phyloP scores from a whole-genome alignment of 257 asterid genomes.

The Solanum peruvianum region DNA sequence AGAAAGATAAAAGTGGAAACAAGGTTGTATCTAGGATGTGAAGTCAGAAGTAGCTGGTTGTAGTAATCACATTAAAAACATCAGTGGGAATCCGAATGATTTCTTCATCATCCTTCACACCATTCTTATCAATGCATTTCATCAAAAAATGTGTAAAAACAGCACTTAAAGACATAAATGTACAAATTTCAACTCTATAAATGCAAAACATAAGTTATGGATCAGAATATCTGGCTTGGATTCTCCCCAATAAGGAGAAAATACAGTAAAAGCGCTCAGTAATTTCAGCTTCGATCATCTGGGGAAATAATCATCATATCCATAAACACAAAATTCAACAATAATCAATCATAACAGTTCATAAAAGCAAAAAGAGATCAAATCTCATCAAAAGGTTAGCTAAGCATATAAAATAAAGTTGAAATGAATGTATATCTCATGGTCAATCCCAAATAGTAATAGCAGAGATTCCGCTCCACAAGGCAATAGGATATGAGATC shows the following conservation, averaged over 20 bases:
- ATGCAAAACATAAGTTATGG: background rate
- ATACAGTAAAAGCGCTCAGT: constrained; percentile 46
- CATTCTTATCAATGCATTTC: background rate
- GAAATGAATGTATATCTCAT: constrained; percentile 38
- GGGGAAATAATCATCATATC: constrained; percentile 53
- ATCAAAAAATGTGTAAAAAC: no score
- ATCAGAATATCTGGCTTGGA: constrained; percentile 69
- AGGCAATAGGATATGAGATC: constrained; percentile 76
- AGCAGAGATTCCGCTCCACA: constrained; percentile 51
- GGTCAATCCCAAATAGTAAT: constrained; percentile 61
- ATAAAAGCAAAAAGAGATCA: no score
- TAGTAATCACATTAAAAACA: constrained; percentile 15
- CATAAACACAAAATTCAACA: no score
- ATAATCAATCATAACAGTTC: no score
- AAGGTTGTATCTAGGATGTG: background rate
- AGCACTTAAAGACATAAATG: no score
- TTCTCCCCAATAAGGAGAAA: constrained; percentile 10
- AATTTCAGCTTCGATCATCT: constrained; percentile 84
- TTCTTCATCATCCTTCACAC: constrained; percentile 39
- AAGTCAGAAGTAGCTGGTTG: constrained; percentile 70
- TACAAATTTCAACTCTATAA: no score
- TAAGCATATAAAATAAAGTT: background rate
- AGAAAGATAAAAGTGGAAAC: background rate
- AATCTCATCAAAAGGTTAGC: background rate
- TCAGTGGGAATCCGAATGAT: constrained; percentile 74